Conservation (phyloP, 2,329 filamentous ascomycete species). For the Chrysosporium keratinophilum region DNA sequence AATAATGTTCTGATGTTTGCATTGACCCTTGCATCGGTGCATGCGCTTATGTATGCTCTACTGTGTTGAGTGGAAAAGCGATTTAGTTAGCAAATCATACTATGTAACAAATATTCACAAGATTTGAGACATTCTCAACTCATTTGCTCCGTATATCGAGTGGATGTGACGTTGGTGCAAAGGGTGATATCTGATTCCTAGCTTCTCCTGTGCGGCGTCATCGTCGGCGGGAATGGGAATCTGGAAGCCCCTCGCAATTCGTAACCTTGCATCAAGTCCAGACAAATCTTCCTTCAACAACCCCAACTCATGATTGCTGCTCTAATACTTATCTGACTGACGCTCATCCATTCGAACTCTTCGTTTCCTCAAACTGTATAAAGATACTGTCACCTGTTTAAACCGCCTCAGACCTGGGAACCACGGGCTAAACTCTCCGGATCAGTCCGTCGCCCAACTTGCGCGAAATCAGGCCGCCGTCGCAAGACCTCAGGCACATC, state of each 20-base stretch:
- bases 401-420: neutral
- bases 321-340: neutral
- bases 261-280: conserved; percentile 1
- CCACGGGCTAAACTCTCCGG: neutral
- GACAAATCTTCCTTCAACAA: neutral
- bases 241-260: conserved; percentile 10
- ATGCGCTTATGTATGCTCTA: conserved; percentile 8
- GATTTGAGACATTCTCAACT: too few species aligned
- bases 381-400: neutral
- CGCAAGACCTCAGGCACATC: neutral
- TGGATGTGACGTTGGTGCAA: too few species aligned
- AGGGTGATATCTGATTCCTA: neutral
- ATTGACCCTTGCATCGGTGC: conserved; percentile 9
- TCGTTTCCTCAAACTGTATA: neutral
- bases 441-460: neutral
- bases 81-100: too few species aligned
- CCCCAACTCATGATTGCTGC: neutral
- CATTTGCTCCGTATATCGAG: too few species aligned
- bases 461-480: neutral
- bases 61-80: too few species aligned
- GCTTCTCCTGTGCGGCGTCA: conserved; percentile 8
- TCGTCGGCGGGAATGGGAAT: neutral
- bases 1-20: conserved; percentile 10
- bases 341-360: neutral
- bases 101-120: too few species aligned